Evolutionary conservation across 1,284 basidiomycete genomes (phyloP), one percentile per base, ranked within the genome.

Genomic region (Leccinum huronense): DNA sequence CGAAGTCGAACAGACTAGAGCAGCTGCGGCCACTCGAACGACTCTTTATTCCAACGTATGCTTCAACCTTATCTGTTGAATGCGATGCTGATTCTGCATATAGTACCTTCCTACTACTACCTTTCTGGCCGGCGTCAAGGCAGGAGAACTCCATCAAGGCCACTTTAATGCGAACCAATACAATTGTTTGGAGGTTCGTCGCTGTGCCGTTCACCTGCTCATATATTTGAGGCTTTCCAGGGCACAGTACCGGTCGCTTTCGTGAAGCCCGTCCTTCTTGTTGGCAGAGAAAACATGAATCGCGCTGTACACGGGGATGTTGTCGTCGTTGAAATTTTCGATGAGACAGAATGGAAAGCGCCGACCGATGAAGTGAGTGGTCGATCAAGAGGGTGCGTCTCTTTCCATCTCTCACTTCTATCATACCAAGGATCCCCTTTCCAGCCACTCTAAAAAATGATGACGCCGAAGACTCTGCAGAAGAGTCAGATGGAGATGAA

Each of bases 101-200:
- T 72, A 98, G 91, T 97, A 99, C 75, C 81, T 98, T 10, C 83
- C 94, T 0, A 82, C 85, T 34, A 83, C 89, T 1, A 87, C 86
- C 0, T 78, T 98, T 19, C 77, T 87, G 33, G 93, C 95, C 7
- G 97, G 95, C 2, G 82, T 98, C 61, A 96, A 95, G 75, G 86
- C 87, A 9, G 94, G 94, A 0, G 82, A 90, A 59, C 85, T 96
- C 10, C 85, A 95, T 70, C 93, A 97, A 77, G 97, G 97, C 0
- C 90, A 95, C 75, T 99, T 98, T 80, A 96, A 94, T 72, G 94
- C 96, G 5, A 98, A 94, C 71, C 88, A 90, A 66, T 99, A 94
- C 81, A 99, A 99, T 76, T 99, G 97, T 73, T 83, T 98, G 7
- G 95, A 98, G 83, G 91, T 90, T 59, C 59, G 80, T 57, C 31